Base-by-base conservation (phyloP, 2,329 filamentous ascomycete species). In the Hymenoscyphus fraxineus region DNA sequence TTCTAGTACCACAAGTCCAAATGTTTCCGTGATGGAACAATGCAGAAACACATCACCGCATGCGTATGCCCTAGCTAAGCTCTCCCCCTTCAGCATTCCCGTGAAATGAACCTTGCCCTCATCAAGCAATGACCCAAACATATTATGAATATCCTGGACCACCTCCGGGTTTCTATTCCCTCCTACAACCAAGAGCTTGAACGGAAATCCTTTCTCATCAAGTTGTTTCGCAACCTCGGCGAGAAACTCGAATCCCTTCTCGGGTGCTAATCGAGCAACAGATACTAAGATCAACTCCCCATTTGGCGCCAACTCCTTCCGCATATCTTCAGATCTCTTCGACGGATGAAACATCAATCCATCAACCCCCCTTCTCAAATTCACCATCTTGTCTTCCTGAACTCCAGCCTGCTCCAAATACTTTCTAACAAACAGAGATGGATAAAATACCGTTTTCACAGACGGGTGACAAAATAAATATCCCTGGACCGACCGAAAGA, bases 231-330 rank as follows among this genome's bases (percentile, higher is more conserved):
- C 83, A 0, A 79, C 85, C 60, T 82, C 76, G 4, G 87, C 84
- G 31, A 91, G 78, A 70, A 90, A 91, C 57, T 85, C 84, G 70
- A 90, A 90, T 0, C 88, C 88, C 72, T 91, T 91, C 73, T 91
- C 88, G 1, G 86, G 86, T 0, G 88, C 88, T 31, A 91, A 79
- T 38, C 88, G 83, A 3, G 86, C 87, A 10, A 90, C 87, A 40
- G 84, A 89, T 61, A 88, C 80, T 32, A 91, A 81, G 57, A 91
- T 83, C 66, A 87, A 78, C 73, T 90, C 86, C 47, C 83, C 84
- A 60, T 84, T 81, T 0, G 86, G 86, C 0, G 86, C 86, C 32
- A 90, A 79, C 60, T 81, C 69, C 9, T 74, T 77, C 16, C 87
- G 80, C 64, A 87, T 80, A 3, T 76, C 73, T 6, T 83, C 79